These are phyloP conservation scores for Zostera marina DNA, from an alignment of 116 monocot species.

Conservation along the genomic window DNA sequence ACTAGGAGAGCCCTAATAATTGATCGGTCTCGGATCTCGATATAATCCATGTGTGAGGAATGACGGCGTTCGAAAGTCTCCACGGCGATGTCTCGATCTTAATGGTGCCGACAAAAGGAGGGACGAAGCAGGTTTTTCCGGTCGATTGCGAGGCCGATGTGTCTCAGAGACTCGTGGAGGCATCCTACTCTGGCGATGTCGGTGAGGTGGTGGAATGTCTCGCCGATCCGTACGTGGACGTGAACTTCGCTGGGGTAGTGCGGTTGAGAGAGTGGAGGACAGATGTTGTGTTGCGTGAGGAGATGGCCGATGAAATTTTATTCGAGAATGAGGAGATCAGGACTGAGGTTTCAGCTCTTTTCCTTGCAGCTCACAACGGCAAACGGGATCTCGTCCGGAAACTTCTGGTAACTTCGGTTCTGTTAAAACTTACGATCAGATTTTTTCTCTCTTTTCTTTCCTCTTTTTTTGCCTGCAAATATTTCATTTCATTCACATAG, in stretches of 20 bases:
- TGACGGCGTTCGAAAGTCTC: conserved; percentile 1
- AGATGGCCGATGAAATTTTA: conserved; percentile 37
- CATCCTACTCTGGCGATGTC: conserved; percentile 32
- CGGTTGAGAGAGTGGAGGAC: conserved; percentile 22
- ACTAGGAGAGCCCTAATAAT: no score
- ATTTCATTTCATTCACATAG: no score
- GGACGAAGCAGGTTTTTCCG: conserved; percentile 37
- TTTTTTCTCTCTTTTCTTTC: no score
- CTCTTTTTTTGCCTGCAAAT: no score
- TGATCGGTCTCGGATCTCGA: no score
- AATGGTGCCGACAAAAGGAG: neutral
- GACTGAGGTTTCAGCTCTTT: conserved; percentile 60
- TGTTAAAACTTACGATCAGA: no score
- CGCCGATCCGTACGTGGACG: conserved; percentile 38
- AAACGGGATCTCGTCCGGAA: conserved; percentile 43
- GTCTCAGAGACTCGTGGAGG: conserved; percentile 63
- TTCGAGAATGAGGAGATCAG: conserved; percentile 47
- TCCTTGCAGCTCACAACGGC: conserved; percentile 74
- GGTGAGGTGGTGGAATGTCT: conserved; percentile 25
- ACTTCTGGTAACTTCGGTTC: conserved; percentile 33
- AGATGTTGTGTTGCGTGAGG: conserved; percentile 43
- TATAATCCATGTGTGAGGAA: neutral
- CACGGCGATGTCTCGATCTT: neutral
- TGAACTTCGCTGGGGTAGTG: conserved; percentile 71
- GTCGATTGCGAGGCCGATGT: conserved; percentile 39